Percentiles rank a stretch among this genome's conserved stretches.
Evolutionary conservation across 176 grass and related monocot species (phyloP).

Genomic region (Eleusine indica): DNA sequence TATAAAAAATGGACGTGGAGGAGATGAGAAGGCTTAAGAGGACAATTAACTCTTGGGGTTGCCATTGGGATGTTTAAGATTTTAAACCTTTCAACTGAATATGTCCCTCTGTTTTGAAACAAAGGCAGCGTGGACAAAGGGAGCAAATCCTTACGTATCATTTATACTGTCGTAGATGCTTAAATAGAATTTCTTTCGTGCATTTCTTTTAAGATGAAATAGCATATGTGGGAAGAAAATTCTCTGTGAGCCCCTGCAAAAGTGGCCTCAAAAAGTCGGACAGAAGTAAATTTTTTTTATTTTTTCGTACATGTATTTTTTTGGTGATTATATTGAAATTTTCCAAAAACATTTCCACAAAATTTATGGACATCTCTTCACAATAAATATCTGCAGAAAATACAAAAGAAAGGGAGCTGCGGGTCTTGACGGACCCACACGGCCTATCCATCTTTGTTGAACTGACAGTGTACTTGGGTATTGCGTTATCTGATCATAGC

Average conservation of each 20-base stretch:
- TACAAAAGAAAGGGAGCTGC: not conserved
- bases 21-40: not conserved
- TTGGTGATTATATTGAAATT: not conserved
- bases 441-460: not conserved
- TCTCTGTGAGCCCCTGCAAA: not conserved
- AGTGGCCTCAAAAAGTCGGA: not conserved
- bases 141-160: not conserved
- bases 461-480: not conserved
- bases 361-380: not conserved
- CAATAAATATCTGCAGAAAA: not conserved
- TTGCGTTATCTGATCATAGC: not conserved
- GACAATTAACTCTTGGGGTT: not conserved
- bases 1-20: not conserved
- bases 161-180: not conserved
- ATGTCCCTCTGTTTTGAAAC: not conserved
- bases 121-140: not conserved
- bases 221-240: not conserved
- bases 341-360: not conserved
- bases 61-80: not conserved
- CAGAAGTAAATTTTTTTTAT: not conserved
- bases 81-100: not conserved
- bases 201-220: not conserved
- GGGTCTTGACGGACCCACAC: not conserved
- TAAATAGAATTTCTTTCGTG: not conserved
- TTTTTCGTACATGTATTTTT: not conserved